These are phyloP conservation scores for Gossypium schwendimanii DNA, from an alignment of 441 rosid genomes.

Conservation along the genomic window DNA sequence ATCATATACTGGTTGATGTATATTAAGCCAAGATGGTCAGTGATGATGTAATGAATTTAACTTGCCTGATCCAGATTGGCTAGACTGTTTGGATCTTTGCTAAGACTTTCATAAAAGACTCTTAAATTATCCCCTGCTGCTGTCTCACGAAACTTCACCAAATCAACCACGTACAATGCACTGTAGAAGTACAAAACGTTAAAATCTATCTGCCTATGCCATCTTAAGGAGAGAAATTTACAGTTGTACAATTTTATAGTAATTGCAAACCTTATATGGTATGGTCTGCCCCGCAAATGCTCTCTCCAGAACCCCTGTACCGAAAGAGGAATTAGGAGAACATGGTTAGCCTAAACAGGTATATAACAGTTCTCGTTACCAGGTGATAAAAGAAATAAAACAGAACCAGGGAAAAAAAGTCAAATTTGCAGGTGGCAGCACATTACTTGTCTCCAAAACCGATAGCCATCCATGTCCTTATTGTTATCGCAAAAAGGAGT, in stretches of 20 bases:
- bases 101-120: constrained; percentile 93
- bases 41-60: not conserved
- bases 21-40: not conserved
- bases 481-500: constrained; percentile 99
- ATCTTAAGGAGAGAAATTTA: not conserved
- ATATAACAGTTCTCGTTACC: not conserved
- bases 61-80: constrained; percentile 91
- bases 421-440: not conserved
- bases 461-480: constrained; percentile 98
- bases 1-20: not conserved
- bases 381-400: not conserved
- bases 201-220: constrained; percentile 13
- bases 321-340: not conserved
- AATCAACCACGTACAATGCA: constrained; percentile 92
- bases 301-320: constrained; percentile 97
- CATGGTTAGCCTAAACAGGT: not conserved
- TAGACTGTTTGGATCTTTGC: constrained; percentile 99
- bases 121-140: constrained; percentile 98
- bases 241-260: constrained; percentile 7
- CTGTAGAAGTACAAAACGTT: constrained; percentile 39
- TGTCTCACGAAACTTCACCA: constrained; percentile 86
- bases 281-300: constrained; percentile 83
- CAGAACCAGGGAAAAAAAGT: not conserved
- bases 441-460: constrained; percentile 93
- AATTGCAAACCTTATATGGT: constrained; percentile 80